Evolutionary conservation across 306 rosid genomes (phyloP), one percentile per base, ranked within the genome.

Genomic region (Sphenostylis stenocarpa): DNA sequence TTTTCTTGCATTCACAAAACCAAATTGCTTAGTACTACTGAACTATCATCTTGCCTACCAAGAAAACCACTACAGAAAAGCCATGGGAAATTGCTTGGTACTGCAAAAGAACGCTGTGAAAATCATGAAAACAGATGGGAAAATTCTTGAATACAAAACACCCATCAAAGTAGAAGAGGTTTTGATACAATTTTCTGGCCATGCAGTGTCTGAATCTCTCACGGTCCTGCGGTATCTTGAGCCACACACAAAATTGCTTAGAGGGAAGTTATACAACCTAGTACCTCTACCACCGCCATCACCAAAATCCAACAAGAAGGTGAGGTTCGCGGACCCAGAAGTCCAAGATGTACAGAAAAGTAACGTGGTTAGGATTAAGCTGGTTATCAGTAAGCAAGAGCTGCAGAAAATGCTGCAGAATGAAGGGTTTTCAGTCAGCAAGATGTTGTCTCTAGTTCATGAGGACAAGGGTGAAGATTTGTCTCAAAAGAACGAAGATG

Each of bases 81-180:
- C 66, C 73, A 94, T 94, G 99, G 99, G 99, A 20, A 95, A 95
- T 61, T 89, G 96, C 80, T 67, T 95, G 78, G 90, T 82, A 72
- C 24, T 81, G 61, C 88, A 84, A 67, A 69, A 82, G 38, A 83
- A 88, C 7, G 51, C 84, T 10, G 88, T 89, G 45, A 93, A 78
- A 84, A 72, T 95, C 70, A 82, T 88, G 94, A 90, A 86, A 84
- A 61, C 89, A 7, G 97, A 95, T 76, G 92, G 97, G 33, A 88
- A 90, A 83, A 58, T 91, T 51, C 85, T 95, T 1, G 95, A 87
- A 77, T 95, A 92, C 89, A 87, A 84, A 75, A 64, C 88, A 76
- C 90, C 93, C 20, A 82, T 85, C 33, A 78, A 75, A 62, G 97
- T 76, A 15, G 81, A 84, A 61, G 85, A 90, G 11, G 88, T 92